Evolutionary conservation across 2,329 filamentous ascomycete genomes (phyloP).

Genomic region (Colletotrichum neosansevieriae): DNA sequence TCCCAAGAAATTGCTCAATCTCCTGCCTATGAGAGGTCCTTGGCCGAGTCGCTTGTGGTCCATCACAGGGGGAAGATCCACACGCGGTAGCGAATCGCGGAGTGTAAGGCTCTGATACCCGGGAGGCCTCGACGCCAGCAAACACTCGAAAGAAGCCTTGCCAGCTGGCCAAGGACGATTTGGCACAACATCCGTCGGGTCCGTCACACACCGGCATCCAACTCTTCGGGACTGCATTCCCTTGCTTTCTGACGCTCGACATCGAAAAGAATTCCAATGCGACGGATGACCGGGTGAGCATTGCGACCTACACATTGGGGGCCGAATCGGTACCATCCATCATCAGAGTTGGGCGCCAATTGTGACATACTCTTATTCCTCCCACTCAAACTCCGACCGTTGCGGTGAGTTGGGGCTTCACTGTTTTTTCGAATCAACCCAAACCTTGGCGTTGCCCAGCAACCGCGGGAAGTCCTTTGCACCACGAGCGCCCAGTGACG

Average conservation of each 20-base stretch:
- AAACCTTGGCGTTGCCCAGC: constrained; percentile 38
- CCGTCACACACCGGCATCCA: constrained; percentile 4
- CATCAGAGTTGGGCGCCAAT: constrained; percentile 20
- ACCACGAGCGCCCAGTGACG: constrained; percentile 34
- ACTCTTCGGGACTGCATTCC: background rate
- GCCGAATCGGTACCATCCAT: background rate
- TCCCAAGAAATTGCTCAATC: constrained; percentile 47
- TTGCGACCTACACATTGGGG: background rate
- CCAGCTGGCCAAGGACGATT: background rate
- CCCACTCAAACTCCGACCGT: background rate
- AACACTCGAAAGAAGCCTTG: constrained; percentile 7
- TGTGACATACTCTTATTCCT: constrained; percentile 3
- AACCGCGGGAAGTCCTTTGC: constrained; percentile 40
- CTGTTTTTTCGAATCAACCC: background rate
- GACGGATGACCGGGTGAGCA: constrained; percentile 12
- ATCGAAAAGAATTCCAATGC: background rate
- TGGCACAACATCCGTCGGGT: background rate
- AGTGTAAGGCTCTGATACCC: constrained; percentile 21
- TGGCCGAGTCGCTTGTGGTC: constrained; percentile 20
- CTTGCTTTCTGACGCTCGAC: background rate
- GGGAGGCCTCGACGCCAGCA: constrained; percentile 19
- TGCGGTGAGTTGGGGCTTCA: constrained; percentile 6
- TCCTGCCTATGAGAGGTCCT: constrained; percentile 47
- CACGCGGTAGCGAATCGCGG: constrained; percentile 46
- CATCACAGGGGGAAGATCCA: constrained; percentile 35